Evolutionary conservation across 2,329 filamentous ascomycete genomes (phyloP).

Genomic region (Microsporum ferrugineum): DNA sequence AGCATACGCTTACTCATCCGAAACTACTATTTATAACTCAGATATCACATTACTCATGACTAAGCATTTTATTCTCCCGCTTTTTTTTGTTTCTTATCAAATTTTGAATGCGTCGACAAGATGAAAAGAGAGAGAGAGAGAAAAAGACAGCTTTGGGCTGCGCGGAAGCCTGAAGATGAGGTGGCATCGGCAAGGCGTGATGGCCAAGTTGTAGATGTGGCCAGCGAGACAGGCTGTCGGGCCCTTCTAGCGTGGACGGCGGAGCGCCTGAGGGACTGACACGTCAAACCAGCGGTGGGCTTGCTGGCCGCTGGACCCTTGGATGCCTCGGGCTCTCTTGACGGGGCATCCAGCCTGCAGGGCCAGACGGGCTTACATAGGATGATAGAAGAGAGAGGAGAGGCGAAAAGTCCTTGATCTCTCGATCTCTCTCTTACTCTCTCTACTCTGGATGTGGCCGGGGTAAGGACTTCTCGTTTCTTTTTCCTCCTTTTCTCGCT

Average conservation of each 20-base stretch:
- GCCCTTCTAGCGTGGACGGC: background rate
- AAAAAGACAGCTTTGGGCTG: background rate
- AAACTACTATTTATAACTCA: too few relatives aligned
- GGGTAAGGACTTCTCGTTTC: too few relatives aligned
- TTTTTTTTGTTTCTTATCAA: too few relatives aligned
- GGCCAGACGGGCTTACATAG: background rate
- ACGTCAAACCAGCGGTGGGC: constrained; percentile 5
- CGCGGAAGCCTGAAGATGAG: background rate
- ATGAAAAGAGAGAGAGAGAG: too few relatives aligned
- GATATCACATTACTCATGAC: too few relatives aligned
- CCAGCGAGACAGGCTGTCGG: background rate
- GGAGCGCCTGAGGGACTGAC: constrained; percentile 4
- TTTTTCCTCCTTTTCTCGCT: too few relatives aligned
- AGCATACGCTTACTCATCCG: too few relatives aligned
- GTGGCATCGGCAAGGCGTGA: background rate
- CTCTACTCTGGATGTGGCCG: background rate
- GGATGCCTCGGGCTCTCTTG: background rate
- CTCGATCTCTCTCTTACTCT: background rate
- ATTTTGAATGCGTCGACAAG: too few relatives aligned
- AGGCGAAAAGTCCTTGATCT: background rate
- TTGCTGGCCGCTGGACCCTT: background rate
- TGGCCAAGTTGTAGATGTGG: background rate
- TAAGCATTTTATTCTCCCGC: too few relatives aligned
- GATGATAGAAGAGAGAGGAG: background rate
- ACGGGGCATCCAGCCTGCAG: background rate